Base-by-base conservation (phyloP, 2,329 filamentous ascomycete genomes). In the Corynespora cassiicola region DNA sequence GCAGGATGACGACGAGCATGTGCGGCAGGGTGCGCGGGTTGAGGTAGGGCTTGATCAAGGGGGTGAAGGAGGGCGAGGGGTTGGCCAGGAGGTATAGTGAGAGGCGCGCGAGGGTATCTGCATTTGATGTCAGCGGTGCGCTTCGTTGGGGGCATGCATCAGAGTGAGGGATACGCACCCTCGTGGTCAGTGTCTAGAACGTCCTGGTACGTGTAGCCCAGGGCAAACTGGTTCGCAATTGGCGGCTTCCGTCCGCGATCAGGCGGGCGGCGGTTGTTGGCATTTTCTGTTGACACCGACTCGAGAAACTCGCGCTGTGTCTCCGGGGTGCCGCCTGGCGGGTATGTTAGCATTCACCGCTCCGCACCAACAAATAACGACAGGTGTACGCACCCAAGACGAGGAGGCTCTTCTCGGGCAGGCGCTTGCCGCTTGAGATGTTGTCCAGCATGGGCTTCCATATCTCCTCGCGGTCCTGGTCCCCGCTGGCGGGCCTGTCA, bases 201-300 rank as follows among this genome's bases (percentile, higher is more conserved):
- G 70, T 96, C 90, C 66, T 95, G 90, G 71, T 96, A 96, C 36
- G 91, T 96, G 67, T 96, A 96, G 34, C 91, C 91, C 43, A 96
- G 74, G 8, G 91, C 91, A 69, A 95, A 96, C 63, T 87, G 87
- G 64, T 96, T 96, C 38, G 91, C 91, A 61, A 96, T 81, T 15
- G 90, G 89, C 2, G 89, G 86, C 45, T 80, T 79, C 66, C 54
- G 68, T 61, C 56, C 54, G 63, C 75, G 58, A 61, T 76, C 64
- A 77, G 77, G 58, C 74, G 77, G 68, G 79, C 82, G 53, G 75
- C 71, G 57, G 17, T 56, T 62, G 42, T 52, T 68, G n/a, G 61
- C 45, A 11, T 58, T 47, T 27, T 72, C 66, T 42, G 64, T 69
- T 3, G 67, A 61, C 7, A 75, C 61, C 6, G 71, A 69, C 37